These are phyloP conservation scores for Erodium moschatum DNA, from an alignment of 441 rosid species.

Conservation along the genomic window DNA sequence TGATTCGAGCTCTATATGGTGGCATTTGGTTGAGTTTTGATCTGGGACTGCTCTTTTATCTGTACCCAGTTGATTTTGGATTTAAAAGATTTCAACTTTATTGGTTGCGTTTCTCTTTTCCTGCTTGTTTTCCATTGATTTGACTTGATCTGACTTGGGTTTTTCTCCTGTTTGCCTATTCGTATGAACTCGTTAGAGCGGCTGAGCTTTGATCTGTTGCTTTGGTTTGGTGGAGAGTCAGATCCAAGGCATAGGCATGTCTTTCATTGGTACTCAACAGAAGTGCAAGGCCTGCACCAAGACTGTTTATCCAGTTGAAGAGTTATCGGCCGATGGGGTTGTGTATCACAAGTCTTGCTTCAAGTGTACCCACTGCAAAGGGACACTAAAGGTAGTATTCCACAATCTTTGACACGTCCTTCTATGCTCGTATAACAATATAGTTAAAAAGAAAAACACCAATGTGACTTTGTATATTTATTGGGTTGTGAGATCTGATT, in stretches of 20 bases:
- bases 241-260: slow-evolving; percentile 41
- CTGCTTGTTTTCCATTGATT: background rate
- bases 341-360: slow-evolving; percentile 86
- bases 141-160: background rate
- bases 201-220: background rate
- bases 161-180: background rate
- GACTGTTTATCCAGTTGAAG: slow-evolving; percentile 89
- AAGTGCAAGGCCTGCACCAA: slow-evolving; percentile 92
- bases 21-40: background rate
- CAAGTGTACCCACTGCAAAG: slow-evolving; percentile 88
- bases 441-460: no score
- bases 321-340: slow-evolving; percentile 80
- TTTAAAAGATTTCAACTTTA: background rate
- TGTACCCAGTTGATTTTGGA: background rate
- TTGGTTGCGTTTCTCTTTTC: background rate
- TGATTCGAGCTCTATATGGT: background rate
- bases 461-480: no score
- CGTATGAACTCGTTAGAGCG: background rate
- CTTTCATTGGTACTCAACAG: slow-evolving; percentile 84
- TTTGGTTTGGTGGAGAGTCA: slow-evolving; percentile 8
- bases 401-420: background rate
- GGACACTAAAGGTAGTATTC: slow-evolving; percentile 57
- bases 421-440: no score
- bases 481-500: background rate
- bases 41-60: background rate